phyloP scores from a whole-genome alignment of 257 asterid species.

The Solanum pennellii region DNA sequence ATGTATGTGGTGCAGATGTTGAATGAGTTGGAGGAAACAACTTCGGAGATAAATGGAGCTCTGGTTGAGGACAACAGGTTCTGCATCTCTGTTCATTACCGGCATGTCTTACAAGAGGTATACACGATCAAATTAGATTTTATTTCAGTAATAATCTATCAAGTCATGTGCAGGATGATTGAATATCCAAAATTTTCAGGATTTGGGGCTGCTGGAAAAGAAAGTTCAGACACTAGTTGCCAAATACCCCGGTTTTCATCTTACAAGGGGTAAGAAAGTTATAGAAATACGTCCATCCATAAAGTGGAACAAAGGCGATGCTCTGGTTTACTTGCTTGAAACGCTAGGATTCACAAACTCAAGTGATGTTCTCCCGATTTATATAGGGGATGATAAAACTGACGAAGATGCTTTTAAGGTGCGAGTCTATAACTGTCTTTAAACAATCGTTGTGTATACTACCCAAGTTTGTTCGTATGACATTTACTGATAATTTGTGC shows the following conservation, averaged over 20 bases:
- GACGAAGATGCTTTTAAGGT: slow-evolving; percentile 95
- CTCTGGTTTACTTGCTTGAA: slow-evolving; percentile 48
- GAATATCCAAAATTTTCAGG: slow-evolving; percentile 16
- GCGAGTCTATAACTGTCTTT: not conserved
- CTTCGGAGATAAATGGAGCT: slow-evolving; percentile 40
- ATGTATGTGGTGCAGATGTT: slow-evolving; percentile 34
- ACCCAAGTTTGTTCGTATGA: not conserved
- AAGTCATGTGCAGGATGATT: not conserved
- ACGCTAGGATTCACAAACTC: slow-evolving; percentile 43
- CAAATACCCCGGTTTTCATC: slow-evolving; percentile 33
- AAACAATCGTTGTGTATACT: not conserved
- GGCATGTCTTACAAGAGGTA: slow-evolving; percentile 63
- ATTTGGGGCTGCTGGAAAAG: slow-evolving; percentile 39
- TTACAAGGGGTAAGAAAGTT: slow-evolving; percentile 69
- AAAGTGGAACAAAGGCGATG: slow-evolving; percentile 78
- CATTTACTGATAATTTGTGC: not conserved
- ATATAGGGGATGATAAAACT: slow-evolving; percentile 70
- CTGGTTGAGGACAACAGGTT: slow-evolving; percentile 73
- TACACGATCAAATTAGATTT: not conserved
- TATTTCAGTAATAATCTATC: not conserved
- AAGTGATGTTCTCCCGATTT: slow-evolving; percentile 42
- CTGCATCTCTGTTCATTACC: slow-evolving; percentile 75
- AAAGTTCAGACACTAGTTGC: slow-evolving; percentile 20
- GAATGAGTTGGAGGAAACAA: slow-evolving; percentile 30
- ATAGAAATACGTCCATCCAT: slow-evolving; percentile 78